Evolutionary conservation across 495 filamentous ascomycete species (phyloP).

Genomic region (Hypoxylon subgilvum): DNA sequence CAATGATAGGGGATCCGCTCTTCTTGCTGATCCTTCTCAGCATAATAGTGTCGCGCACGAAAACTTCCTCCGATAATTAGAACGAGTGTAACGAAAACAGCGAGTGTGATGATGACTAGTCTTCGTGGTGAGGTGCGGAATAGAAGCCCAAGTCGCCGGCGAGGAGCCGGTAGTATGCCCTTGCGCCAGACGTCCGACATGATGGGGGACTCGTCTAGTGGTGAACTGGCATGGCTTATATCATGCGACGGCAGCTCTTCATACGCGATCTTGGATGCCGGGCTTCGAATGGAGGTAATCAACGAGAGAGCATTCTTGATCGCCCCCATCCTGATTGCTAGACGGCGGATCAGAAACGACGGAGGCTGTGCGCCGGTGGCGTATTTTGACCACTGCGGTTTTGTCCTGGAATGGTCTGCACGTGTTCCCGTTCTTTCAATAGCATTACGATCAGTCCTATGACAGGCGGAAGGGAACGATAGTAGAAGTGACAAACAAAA

Average conservation of each 20-base stretch:
- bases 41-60: slow-evolving; percentile 31
- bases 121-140: slow-evolving; percentile 38
- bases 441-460: slow-evolving; percentile 15
- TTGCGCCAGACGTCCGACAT: slow-evolving; percentile 32
- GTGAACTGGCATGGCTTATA: slow-evolving; percentile 28
- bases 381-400: slow-evolving; percentile 19
- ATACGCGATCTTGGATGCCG: slow-evolving; percentile 26
- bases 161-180: slow-evolving; percentile 12
- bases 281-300: slow-evolving; percentile 24
- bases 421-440: slow-evolving; percentile 2
- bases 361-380: too few species aligned
- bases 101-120: slow-evolving; percentile 30
- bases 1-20: slow-evolving; percentile 37
- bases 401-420: slow-evolving; percentile 14
- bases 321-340: slow-evolving; percentile 21
- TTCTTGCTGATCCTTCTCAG: slow-evolving; percentile 12
- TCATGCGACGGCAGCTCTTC: slow-evolving; percentile 35
- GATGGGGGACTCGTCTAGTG: slow-evolving; percentile 25
- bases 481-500: too few species aligned
- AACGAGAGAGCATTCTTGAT: slow-evolving; percentile 30
- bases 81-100: slow-evolving; percentile 31
- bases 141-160: slow-evolving; percentile 24
- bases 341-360: slow-evolving; percentile 10
- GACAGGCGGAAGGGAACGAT: too few species aligned
- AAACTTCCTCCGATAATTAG: slow-evolving; percentile 28